phyloP scores from a whole-genome alignment of 2,329 filamentous ascomycete genomes.

The Aureobasidium sp. region DNA sequence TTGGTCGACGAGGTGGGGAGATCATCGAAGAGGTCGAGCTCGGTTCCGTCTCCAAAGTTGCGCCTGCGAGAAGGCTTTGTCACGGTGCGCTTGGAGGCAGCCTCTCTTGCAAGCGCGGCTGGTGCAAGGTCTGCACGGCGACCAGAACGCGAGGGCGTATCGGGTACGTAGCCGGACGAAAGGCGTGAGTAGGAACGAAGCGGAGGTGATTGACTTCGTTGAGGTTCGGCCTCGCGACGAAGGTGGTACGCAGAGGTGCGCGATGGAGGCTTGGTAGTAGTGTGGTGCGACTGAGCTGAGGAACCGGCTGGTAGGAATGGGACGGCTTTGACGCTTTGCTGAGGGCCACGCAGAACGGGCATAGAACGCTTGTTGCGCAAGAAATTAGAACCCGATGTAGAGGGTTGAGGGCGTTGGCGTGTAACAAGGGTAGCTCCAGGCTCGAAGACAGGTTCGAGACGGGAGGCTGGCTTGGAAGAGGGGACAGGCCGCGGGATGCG shows the following conservation, averaged over 20 bases:
- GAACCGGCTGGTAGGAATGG: conserved; percentile 76
- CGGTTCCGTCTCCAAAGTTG: conserved; percentile 84
- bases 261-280: conserved; percentile 59
- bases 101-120: conserved; percentile 42
- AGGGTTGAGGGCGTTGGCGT: conserved; percentile 47
- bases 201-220: conserved; percentile 38
- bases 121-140: conserved; percentile 37
- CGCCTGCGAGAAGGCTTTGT: conserved; percentile 62
- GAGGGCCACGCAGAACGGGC: conserved; percentile 45
- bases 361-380: conserved; percentile 54
- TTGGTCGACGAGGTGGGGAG: conserved; percentile 75
- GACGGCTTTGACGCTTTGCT: conserved; percentile 53
- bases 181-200: conserved; percentile 40
- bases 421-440: conserved; percentile 66
- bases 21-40: conserved; percentile 91
- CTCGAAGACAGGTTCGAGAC: conserved; percentile 88
- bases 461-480: conserved; percentile 42
- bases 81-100: conserved; percentile 58
- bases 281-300: conserved; percentile 70
- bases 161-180: conserved; percentile 39
- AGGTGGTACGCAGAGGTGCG: conserved; percentile 57
- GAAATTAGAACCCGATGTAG: conserved; percentile 46
- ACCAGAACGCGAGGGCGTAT: conserved; percentile 41
- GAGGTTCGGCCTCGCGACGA: conserved; percentile 72
- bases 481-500: conserved; percentile 69